Conservation (phyloP, 139 green algal species). For the Spirogloea muscicola region DNA sequence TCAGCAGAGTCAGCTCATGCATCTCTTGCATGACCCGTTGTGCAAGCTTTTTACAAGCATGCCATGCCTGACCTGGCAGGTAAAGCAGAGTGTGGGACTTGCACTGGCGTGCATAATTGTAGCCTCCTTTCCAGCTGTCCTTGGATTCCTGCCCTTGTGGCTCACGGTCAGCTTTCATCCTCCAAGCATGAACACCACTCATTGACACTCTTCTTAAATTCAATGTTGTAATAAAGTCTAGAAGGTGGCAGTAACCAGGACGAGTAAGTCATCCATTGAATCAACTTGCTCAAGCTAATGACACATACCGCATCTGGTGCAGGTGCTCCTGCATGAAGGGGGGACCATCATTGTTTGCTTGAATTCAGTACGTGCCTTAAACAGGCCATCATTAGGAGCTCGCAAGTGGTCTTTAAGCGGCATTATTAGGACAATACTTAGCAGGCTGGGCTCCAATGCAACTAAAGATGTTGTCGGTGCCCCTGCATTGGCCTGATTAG, state of each 20-base stretch:
- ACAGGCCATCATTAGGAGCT: no score
- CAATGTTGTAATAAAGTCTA: not conserved
- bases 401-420: no score
- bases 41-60: not conserved
- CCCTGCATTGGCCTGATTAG: no score
- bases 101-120: constrained; percentile 37
- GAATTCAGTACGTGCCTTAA: constrained; percentile 44
- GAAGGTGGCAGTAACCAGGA: not conserved
- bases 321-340: constrained; percentile 47
- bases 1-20: no score
- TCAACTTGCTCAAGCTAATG: not conserved
- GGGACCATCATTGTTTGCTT: constrained; percentile 49
- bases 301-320: no score
- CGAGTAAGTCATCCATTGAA: not conserved
- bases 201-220: not conserved
- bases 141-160: constrained; percentile 44
- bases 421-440: no score
- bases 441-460: no score
- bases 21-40: not conserved
- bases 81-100: constrained; percentile 33
- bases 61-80: not conserved
- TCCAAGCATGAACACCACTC: no score
- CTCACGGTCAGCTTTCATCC: constrained; percentile 43
- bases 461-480: no score
- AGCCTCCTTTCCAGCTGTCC: constrained; percentile 19